Evolutionary conservation across 2,329 filamentous ascomycete genomes (phyloP).

Genomic region (Alternaria metachromatica): DNA sequence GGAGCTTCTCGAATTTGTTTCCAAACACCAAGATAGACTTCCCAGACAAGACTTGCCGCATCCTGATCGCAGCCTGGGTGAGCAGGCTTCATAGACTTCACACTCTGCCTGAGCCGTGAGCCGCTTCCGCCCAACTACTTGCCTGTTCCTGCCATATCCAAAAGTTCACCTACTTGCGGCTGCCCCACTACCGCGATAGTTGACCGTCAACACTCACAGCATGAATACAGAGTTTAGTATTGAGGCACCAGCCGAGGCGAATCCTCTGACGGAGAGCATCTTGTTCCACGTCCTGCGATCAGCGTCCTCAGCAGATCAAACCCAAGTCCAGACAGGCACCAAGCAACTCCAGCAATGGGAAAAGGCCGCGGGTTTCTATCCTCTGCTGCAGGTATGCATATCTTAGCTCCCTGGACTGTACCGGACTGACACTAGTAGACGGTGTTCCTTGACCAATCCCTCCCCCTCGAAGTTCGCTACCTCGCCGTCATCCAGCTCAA

Average conservation of each 20-base stretch:
- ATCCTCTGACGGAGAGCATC: conserved; percentile 57
- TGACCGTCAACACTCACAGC: neutral
- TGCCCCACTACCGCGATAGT: conserved; percentile 22
- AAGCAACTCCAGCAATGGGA: conserved; percentile 62
- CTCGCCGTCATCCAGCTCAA: conserved; percentile 94
- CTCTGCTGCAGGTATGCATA: conserved; percentile 51
- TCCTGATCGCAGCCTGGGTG: conserved; percentile 33
- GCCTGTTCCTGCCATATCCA: neutral
- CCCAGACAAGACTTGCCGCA: conserved; percentile 16
- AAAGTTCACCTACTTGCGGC: neutral
- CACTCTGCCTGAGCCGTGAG: neutral
- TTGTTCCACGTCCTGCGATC: conserved; percentile 58
- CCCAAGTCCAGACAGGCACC: conserved; percentile 59
- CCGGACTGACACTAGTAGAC: conserved; percentile 58
- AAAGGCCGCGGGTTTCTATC: conserved; percentile 55
- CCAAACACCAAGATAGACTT: conserved; percentile 15
- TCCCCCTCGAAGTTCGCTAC: conserved; percentile 81
- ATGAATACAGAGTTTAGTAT: conserved; percentile 44
- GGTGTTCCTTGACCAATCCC: conserved; percentile 78
- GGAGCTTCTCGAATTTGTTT: conserved; percentile 22
- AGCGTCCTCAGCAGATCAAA: conserved; percentile 55
- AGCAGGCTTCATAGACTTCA: conserved; percentile 23
- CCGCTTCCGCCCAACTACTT: neutral
- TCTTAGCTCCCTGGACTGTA: neutral
- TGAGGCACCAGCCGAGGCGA: conserved; percentile 85